Base-by-base conservation (phyloP, 2,329 filamentous ascomycete genomes). In the Ceratocystis cacaofunesta region DNA sequence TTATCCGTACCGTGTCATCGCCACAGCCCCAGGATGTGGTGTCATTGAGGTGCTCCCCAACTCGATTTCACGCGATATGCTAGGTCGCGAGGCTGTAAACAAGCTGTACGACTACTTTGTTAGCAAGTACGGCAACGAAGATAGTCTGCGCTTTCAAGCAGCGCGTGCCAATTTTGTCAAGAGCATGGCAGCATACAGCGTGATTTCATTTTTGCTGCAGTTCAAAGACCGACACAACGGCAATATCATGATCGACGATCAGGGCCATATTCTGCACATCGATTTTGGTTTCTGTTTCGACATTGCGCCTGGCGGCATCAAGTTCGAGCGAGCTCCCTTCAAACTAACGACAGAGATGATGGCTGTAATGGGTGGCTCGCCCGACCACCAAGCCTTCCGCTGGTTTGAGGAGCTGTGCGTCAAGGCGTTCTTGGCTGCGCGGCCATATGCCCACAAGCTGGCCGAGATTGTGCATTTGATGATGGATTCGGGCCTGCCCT, bases 221-320 rank as follows among this genome's bases (percentile, higher is more conserved):
- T 97, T 99, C 85, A 99, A 99, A 76, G 94, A 99, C 74, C 87
- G 94, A 2, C 94, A 99, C 78, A 99, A 99, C 75, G 94, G 94
- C 68, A 99, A 99, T 79, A 99, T 99, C 79, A 99, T 99, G 95
- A 86, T 99, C 69, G 92, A 99, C 74, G 92, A 96, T 72, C 89
- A 88, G 0, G 94, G 95, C 3, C 94, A 99, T 76, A 96, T 99
- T 72, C 83, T 99, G 64, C 94, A 99, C 78, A 97, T 99, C 70
- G 94, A 99, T 75, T 99, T 99, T 72, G 94, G 94, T 8, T 99
- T 99, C 82, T 97, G 92, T 78, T 99, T 99, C 76, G 95, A 99
- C 73, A 97, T 99, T 70, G 94, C 92, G 1, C 94, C 94, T 0
- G 94, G 94, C 61, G 94, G 95, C 68, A 91, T 99, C 72, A 92